Conservation (phyloP, 495 filamentous ascomycete species). For the Parathielavia appendiculata region DNA sequence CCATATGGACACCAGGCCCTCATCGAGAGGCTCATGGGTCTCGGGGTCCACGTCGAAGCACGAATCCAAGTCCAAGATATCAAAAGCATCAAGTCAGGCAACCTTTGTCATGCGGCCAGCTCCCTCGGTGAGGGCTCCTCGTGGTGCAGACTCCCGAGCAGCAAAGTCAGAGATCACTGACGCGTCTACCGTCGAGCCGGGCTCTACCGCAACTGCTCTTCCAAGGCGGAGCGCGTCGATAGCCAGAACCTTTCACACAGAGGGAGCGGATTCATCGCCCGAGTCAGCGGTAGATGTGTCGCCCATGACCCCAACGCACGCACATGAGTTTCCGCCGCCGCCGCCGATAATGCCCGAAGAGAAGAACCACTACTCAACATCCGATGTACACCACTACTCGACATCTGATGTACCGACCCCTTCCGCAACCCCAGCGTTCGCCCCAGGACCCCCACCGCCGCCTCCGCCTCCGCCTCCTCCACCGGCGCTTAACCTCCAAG, state of each 20-base stretch:
- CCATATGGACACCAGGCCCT: conserved; percentile 29
- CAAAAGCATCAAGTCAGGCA: conserved; percentile 44
- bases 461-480: conserved; percentile 72
- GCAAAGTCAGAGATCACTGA: conserved; percentile 22
- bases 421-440: conserved; percentile 33
- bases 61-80: conserved; percentile 45
- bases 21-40: conserved; percentile 37
- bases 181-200: conserved; percentile 25
- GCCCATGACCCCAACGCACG: conserved; percentile 53
- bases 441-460: conserved; percentile 49
- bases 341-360: conserved; percentile 32
- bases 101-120: conserved; percentile 31
- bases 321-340: conserved; percentile 45
- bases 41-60: conserved; percentile 42
- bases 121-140: conserved; percentile 18
- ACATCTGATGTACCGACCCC: conserved; percentile 38
- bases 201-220: conserved; percentile 54
- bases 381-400: conserved; percentile 16
- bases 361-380: conserved; percentile 25
- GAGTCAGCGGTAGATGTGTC: conserved; percentile 50
- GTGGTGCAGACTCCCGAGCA: conserved; percentile 6
- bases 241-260: conserved; percentile 28
- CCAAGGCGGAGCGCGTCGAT: conserved; percentile 50
- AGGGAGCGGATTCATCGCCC: conserved; percentile 40
- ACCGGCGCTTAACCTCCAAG: conserved; percentile 59